These are phyloP conservation scores for Heteromeles arbutifolia DNA, from an alignment of 306 rosid genomes.

Conservation along the genomic window DNA sequence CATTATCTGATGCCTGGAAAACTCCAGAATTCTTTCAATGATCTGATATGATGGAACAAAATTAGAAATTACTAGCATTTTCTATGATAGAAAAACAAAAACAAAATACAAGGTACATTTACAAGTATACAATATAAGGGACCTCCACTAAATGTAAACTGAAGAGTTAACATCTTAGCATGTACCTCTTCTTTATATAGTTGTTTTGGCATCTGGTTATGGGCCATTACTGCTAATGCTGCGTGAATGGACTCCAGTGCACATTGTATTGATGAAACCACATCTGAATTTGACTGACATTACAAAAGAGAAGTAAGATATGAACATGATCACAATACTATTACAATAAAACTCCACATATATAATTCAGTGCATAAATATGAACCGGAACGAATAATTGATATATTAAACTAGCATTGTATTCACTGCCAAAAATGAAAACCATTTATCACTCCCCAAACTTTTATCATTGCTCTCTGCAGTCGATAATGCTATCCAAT, in stretches of 20 bases:
- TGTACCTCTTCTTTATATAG: slow-evolving; percentile 91
- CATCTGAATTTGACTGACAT: slow-evolving; percentile 80
- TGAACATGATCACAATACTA: not conserved
- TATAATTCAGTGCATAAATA: not conserved
- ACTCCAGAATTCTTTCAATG: slow-evolving; percentile 94
- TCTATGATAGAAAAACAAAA: not conserved
- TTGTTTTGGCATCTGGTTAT: slow-evolving; percentile 85
- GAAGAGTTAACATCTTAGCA: not conserved
- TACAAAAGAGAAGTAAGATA: slow-evolving; percentile 2
- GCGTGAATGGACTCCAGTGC: slow-evolving; percentile 97
- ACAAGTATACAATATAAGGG: not conserved
- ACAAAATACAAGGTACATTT: not conserved
- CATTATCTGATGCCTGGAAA: slow-evolving; percentile 82
- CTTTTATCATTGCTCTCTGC: not conserved
- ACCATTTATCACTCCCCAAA: not conserved
- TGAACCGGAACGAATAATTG: not conserved
- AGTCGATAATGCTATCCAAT: not conserved
- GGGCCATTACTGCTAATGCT: slow-evolving; percentile 79
- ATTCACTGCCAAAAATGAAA: not conserved
- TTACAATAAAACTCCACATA: not conserved
- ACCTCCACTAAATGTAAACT: not conserved
- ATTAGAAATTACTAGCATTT: slow-evolving; percentile 14
- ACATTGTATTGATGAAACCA: slow-evolving; percentile 58
- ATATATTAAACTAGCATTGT: not conserved
- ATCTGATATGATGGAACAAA: slow-evolving; percentile 49